Base-by-base conservation (phyloP, 768 basidiomycete species). In the Boletus sp. region DNA sequence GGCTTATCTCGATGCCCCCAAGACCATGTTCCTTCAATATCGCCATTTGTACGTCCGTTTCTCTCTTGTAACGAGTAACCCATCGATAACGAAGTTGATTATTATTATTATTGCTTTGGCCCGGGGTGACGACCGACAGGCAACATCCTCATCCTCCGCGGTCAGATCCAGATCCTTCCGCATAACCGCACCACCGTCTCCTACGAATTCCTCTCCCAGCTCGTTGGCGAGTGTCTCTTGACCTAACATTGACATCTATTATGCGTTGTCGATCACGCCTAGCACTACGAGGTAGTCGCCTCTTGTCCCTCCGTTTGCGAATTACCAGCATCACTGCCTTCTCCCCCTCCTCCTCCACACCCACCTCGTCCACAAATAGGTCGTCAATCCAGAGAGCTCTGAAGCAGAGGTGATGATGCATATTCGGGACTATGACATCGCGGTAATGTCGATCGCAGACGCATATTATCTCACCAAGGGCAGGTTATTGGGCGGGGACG, bases 91-190 rank as follows among this genome's bases (percentile, higher is more conserved):
- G n/a, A n/a, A n/a, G 1, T 12, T 37, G 9, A 14, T 37, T 37
- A n/a, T n/a, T n/a, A n/a, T n/a, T 3, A 5, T 5, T 20, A n/a
- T 39, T n/a, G n/a, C n/a, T n/a, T n/a, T n/a, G n/a, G n/a, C n/a
- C n/a, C 6, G 29, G 17, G 17, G n/a, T n/a, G n/a, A n/a, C n/a
- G n/a, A n/a, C n/a, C n/a, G 4, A 28, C 33, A 90, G 90, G 91
- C 74, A 97, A 97, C 68, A 90, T 94, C 50, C 81, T 95, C 30
- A 86, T 95, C 58, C 77, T 97, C 2, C 83, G 93, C n/a, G 88
- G 86, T 50, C 80, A 89, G 62, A 91, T 96, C 58, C 71, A 81
- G 50, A 86, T 97, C 58, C 78, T 80, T 36, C 90, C 92, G 0
- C 76, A 69, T 24, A 77, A 82, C 47, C 86, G 90, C 29, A 77